These are phyloP conservation scores for Aspergillus sp. DNA, from an alignment of 2,329 filamentous ascomycete genomes.

Conservation along the genomic window DNA sequence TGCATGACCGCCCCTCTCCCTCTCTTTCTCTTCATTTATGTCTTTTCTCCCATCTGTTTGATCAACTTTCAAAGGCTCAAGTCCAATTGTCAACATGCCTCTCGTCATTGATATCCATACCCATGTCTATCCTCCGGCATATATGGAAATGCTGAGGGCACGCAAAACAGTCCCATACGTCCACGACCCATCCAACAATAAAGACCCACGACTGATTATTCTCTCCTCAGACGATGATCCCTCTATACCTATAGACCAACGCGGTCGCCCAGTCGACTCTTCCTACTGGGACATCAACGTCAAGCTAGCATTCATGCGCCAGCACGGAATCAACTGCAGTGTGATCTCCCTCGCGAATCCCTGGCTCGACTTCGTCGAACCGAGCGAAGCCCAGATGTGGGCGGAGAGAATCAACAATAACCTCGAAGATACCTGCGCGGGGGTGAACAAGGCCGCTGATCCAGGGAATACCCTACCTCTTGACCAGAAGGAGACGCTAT, in stretches of 20 bases:
- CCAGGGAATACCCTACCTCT: constrained; percentile 18
- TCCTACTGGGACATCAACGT: constrained; percentile 78
- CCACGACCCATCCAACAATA: constrained; percentile 36
- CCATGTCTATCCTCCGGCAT: constrained; percentile 62
- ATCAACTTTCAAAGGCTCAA: neutral
- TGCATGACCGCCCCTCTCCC: neutral
- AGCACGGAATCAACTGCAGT: constrained; percentile 76
- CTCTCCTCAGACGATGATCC: constrained; percentile 47
- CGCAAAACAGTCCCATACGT: constrained; percentile 50
- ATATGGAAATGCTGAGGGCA: constrained; percentile 57
- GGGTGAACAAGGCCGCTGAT: constrained; percentile 32
- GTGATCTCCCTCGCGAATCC: constrained; percentile 90
- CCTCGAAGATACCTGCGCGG: constrained; percentile 69
- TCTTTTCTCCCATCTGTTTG: neutral
- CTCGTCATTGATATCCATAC: constrained; percentile 61
- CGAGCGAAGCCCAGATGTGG: constrained; percentile 60
- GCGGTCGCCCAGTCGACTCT: constrained; percentile 77
- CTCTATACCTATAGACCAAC: constrained; percentile 42
- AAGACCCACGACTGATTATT: constrained; percentile 46
- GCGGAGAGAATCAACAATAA: constrained; percentile 74
- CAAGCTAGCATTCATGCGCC: constrained; percentile 86
- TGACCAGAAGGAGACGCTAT: constrained; percentile 65
- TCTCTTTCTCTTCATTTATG: neutral
- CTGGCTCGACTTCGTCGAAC: constrained; percentile 81
- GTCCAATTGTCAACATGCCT: constrained; percentile 27